Evolutionary conservation across 306 rosid species (phyloP), one percentile per base, ranked within the genome.

Genomic region (Quercus bicolor): DNA sequence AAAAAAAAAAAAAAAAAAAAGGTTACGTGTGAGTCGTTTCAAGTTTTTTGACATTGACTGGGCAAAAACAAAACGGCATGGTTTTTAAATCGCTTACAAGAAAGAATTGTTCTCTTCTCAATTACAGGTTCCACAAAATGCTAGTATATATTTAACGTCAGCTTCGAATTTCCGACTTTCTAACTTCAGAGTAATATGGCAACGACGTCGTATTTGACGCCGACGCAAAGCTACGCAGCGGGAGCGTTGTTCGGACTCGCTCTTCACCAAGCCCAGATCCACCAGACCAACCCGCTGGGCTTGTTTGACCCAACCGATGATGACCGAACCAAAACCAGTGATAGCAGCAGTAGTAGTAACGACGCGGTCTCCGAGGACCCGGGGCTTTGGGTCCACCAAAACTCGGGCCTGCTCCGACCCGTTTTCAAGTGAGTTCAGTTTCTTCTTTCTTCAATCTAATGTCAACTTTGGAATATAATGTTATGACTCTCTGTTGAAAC

Each of bases 221-320:
- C 87, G 72, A 85, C 91, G 51, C 89, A 88, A 77, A 57, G 91
- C 21, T 88, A 85, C 79, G 91, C 86, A 43, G 73, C 88, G 53
- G 91, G 87, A 73, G 91, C 91, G 64, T 56, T 88, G 75, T 85
- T 85, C 74, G 84, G 84, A 0, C 65, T 88, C 45, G 85, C 91
- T 70, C 77, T 88, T 34, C 84, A 85, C 78, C 89, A 85, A 72
- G 89, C 86, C 3, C 91, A 88, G 84, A 78, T 85, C 82, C 81
- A 88, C 53, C 91, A 83, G 81, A 81, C 80, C 15, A 79, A 66
- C 4, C 89, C 84, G 21, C 40, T 85, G 24, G 86, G 86, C 1
- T 70, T 56, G 86, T 79, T 69, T 2, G 78, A 26, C 13, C 65
- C 37, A 3, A 0, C 83, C 59, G 76, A 57, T 28, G 84, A 83